Evolutionary conservation across 495 filamentous ascomycete genomes (phyloP).

Genomic region (Neurospora sp.): DNA sequence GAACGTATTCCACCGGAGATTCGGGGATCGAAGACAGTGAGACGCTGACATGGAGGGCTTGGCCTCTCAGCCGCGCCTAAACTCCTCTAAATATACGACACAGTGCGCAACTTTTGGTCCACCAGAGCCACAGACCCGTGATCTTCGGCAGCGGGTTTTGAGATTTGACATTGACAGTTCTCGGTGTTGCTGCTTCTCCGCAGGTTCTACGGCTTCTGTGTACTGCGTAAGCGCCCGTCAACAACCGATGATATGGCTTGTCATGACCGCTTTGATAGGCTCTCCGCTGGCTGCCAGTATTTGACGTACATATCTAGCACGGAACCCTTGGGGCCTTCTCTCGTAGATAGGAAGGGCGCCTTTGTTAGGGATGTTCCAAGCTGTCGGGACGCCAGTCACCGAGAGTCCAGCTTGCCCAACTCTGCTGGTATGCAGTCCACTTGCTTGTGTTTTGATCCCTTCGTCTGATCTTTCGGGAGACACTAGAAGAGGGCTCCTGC

Average conservation of each 20-base stretch:
- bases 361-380: not conserved
- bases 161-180: not conserved
- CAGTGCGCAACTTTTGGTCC: not conserved
- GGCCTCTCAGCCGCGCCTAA: not conserved
- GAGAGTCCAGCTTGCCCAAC: not conserved
- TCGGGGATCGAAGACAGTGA: not conserved
- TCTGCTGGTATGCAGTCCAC: not conserved
- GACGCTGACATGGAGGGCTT: not conserved
- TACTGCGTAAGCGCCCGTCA: not conserved
- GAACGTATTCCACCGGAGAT: not conserved
- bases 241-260: not conserved
- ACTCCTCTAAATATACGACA: not conserved
- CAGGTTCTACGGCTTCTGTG: not conserved
- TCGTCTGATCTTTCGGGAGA: not conserved
- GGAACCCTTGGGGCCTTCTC: not conserved
- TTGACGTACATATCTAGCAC: not conserved
- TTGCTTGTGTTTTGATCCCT: not conserved
- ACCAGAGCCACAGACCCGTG: not conserved
- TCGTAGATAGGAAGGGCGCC: not conserved
- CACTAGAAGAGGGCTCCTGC: not conserved
- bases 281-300: not conserved
- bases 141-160: not conserved
- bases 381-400: not conserved
- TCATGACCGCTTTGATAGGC: not conserved
- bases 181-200: not conserved